phyloP scores from a whole-genome alignment of 257 asterid genomes.

The Scutellaria galericulata region DNA sequence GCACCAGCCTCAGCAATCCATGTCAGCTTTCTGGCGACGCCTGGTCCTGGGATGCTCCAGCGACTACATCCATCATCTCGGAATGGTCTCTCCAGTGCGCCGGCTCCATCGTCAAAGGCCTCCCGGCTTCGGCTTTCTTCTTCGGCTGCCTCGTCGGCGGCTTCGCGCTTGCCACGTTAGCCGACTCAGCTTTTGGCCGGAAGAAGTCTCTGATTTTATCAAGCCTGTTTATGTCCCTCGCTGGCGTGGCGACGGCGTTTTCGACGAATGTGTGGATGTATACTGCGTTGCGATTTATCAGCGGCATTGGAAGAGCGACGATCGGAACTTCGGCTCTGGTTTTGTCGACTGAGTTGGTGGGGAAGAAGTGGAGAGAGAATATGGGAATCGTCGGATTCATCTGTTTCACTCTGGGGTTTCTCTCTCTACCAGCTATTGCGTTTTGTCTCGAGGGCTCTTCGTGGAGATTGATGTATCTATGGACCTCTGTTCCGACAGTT shows the following conservation, averaged over 20 bases:
- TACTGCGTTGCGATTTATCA: slow-evolving; percentile 41
- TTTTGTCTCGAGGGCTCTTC: slow-evolving; percentile 44
- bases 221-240: slow-evolving; percentile 54
- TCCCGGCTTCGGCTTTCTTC: slow-evolving; percentile 70
- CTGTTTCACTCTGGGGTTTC: slow-evolving; percentile 67
- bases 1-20: slow-evolving; percentile 14
- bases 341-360: slow-evolving; percentile 66
- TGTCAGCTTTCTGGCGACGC: slow-evolving; percentile 46
- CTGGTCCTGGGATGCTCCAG: slow-evolving; percentile 59
- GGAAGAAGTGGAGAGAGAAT: slow-evolving; percentile 60
- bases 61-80: slow-evolving; percentile 51
- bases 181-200: slow-evolving; percentile 68
- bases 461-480: slow-evolving; percentile 65
- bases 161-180: slow-evolving; percentile 58
- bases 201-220: slow-evolving; percentile 57
- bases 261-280: slow-evolving; percentile 60
- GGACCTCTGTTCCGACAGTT: slow-evolving; percentile 55
- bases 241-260: slow-evolving; percentile 49
- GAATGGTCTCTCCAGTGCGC: slow-evolving; percentile 79
- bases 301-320: slow-evolving; percentile 61
- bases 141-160: slow-evolving; percentile 70
- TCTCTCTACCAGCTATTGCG: slow-evolving; percentile 59
- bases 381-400: slow-evolving; percentile 62
- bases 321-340: slow-evolving; percentile 68
- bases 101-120: slow-evolving; percentile 54